Conservation (phyloP, 768 basidiomycete genomes). For the Podaxis sp. region DNA sequence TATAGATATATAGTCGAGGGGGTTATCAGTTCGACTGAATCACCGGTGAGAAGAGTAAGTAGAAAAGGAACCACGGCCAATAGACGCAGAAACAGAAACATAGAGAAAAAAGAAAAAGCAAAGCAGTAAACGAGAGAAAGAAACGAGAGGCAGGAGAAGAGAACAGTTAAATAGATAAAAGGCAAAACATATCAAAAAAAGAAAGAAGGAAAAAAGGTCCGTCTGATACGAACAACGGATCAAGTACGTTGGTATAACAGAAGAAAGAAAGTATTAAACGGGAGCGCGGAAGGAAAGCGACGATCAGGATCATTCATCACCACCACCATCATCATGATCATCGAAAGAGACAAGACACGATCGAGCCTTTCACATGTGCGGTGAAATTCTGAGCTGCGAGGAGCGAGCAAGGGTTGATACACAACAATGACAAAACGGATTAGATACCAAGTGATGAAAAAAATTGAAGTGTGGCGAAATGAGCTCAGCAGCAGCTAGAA, state of each 20-base stretch:
- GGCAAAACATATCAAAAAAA: not conserved
- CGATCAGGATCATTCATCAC: not conserved
- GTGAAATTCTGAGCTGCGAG: not conserved
- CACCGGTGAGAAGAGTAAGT: not conserved
- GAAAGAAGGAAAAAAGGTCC: constrained; percentile 4
- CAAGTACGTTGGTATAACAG: constrained; percentile 5
- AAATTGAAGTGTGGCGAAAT: not conserved
- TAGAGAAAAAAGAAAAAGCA: not conserved
- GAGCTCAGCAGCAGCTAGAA: not conserved
- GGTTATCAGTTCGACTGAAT: constrained; percentile 2
- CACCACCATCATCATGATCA: not conserved
- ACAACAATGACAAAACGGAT: not conserved
- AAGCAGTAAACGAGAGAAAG: not conserved
- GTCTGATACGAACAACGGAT: constrained; percentile 16
- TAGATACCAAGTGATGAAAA: not conserved
- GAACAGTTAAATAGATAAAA: not conserved
- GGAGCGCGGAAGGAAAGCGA: not conserved
- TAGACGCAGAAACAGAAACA: not conserved
- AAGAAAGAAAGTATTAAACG: not conserved
- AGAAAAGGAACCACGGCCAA: not conserved
- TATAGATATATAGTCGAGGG: not conserved
- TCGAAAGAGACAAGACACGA: not conserved
- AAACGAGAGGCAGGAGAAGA: not conserved
- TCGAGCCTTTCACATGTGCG: not conserved
- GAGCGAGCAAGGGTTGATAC: not conserved